Conservation (phyloP, 192 early-diverging fungal genomes). For the Spizellomyces sp. region DNA sequence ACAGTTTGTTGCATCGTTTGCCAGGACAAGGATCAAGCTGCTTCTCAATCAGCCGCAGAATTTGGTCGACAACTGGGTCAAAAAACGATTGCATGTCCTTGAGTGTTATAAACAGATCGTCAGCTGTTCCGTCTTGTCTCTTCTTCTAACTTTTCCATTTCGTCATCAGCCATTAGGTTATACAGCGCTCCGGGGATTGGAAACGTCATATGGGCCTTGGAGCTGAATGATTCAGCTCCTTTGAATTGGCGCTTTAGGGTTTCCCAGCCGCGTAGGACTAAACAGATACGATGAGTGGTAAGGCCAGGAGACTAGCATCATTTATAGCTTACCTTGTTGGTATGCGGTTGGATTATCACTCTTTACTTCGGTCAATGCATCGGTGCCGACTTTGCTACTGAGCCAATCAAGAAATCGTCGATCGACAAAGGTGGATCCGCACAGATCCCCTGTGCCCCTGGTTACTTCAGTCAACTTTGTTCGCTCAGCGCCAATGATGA, state of each 20-base stretch:
- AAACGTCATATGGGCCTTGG: neutral
- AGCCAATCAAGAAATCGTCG: slow-evolving; percentile 16
- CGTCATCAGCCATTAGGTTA: slow-evolving; percentile 15
- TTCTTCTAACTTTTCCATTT: neutral
- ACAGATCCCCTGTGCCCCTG: slow-evolving; percentile 14
- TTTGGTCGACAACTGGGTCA: slow-evolving; percentile 27
- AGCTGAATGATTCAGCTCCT: slow-evolving; percentile 5
- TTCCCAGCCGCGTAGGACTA: slow-evolving; percentile 20
- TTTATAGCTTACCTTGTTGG: slow-evolving; percentile 6
- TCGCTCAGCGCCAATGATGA: neutral
- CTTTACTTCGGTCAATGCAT: slow-evolving; percentile 2
- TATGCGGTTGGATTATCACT: neutral
- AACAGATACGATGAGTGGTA: neutral
- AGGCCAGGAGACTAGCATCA: neutral
- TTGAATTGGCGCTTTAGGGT: slow-evolving; percentile 19
- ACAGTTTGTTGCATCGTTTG: slow-evolving; percentile 22
- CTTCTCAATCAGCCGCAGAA: slow-evolving; percentile 18
- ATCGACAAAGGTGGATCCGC: slow-evolving; percentile 29
- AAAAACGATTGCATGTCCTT: slow-evolving; percentile 31
- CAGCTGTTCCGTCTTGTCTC: slow-evolving; percentile 15
- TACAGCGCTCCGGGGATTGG: slow-evolving; percentile 17
- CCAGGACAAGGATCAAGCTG: slow-evolving; percentile 25
- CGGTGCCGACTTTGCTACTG: slow-evolving; percentile 3
- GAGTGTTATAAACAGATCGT: slow-evolving; percentile 28
- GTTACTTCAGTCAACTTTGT: slow-evolving; percentile 5